Base-by-base conservation (phyloP, 352 stramenopile species). In the Globisporangium echinulatum region DNA sequence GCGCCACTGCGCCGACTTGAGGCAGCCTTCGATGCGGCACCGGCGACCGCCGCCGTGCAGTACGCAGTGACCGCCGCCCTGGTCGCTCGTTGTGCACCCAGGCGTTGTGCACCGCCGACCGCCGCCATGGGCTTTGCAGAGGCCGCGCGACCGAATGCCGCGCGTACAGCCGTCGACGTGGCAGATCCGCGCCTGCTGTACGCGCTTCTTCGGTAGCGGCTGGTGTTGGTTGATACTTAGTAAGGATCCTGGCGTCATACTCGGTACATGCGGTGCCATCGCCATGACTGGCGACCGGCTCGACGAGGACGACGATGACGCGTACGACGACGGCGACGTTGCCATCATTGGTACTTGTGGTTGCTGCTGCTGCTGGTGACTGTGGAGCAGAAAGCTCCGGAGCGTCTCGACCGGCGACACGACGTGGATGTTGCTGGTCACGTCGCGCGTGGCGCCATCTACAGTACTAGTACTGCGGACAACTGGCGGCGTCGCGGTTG, bases 61-160 rank as follows among this genome's bases (percentile, higher is more conserved):
- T 40, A 93, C 82, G 48, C 86, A 96, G 69, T 92, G 82, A 14
- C 86, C 86, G 9, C 86, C 86, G 38, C 86, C 86, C 56, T 96
- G 87, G 67, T 96, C 86, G 56, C 81, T 90, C 1, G 85, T 94
- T 1, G 77, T 87, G 62, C 86, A 96, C 0, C 80, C 83, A 0
- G 81, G 79, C 0, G 85, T 90, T 38, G 75, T 85, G 64, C 86
- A 96, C 5, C 79, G 81, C 3, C 84, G 82, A 3, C 77, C 77
- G 17, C 77, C 77, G 6, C 77, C 77, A 60, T 87, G 77, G 8
- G 73, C 71, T 65, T 82, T 87, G 67, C 77, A 87, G 2, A 87
- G 61, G 0, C 77, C 77, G 19, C 71, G 67, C 13, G 74, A 84
- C 0, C 84, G 84, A 46, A 93, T 89, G 42, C 82, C 80, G 49